These are phyloP conservation scores for Coniochaeta ligniaria DNA, from an alignment of 2,329 filamentous ascomycete species.

Conservation along the genomic window DNA sequence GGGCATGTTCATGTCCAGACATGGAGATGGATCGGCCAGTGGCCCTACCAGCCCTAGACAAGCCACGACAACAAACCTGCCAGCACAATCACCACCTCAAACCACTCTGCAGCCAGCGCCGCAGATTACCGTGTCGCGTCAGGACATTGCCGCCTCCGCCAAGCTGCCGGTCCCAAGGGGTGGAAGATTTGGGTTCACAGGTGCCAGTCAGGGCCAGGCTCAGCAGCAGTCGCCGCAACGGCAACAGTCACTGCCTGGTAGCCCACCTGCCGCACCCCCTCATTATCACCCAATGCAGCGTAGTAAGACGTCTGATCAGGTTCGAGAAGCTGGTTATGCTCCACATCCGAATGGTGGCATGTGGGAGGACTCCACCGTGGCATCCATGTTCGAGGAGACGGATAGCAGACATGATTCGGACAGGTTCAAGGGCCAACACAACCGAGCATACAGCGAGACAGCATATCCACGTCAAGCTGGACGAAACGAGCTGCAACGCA, in stretches of 20 bases:
- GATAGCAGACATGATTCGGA: constrained; percentile 16
- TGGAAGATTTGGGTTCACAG: constrained; percentile 18
- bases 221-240: constrained; percentile 13
- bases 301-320: constrained; percentile 17
- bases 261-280: neutral
- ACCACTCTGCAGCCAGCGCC: constrained; percentile 17
- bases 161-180: constrained; percentile 26
- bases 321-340: constrained; percentile 9
- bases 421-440: constrained; percentile 12
- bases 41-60: constrained; percentile 10
- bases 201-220: constrained; percentile 12
- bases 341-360: constrained; percentile 18
- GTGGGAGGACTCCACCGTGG: constrained; percentile 29
- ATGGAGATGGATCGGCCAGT: constrained; percentile 8
- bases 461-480: constrained; percentile 5
- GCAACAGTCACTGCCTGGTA: constrained; percentile 6
- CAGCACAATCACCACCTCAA: constrained; percentile 8
- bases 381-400: constrained; percentile 20
- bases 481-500: constrained; percentile 9
- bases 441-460: constrained; percentile 15
- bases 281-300: constrained; percentile 18
- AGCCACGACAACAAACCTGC: constrained; percentile 8
- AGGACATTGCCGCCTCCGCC: constrained; percentile 22
- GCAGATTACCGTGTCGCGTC: constrained; percentile 20
- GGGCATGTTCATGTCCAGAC: constrained; percentile 13